These are phyloP conservation scores for Tolypocladium endophyticum DNA, from an alignment of 2,329 filamentous ascomycete genomes.

Conservation along the genomic window DNA sequence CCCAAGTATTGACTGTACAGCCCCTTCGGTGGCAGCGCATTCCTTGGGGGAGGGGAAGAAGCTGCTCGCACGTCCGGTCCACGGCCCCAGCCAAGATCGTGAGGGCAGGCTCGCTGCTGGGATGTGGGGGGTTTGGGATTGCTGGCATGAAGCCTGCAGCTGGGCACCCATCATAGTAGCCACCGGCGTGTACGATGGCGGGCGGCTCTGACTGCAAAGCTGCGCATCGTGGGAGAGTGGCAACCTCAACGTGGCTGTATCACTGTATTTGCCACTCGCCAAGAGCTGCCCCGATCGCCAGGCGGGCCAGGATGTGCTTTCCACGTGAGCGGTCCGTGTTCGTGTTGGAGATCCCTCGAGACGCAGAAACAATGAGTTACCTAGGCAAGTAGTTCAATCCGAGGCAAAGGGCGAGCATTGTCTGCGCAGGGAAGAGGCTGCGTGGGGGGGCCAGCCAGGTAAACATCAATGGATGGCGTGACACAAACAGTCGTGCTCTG, in stretches of 20 bases:
- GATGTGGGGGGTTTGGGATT: neutral
- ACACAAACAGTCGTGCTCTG: neutral
- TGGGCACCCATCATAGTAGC: neutral
- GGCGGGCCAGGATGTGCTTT: neutral
- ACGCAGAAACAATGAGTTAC: neutral
- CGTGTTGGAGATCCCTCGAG: neutral
- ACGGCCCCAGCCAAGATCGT: neutral
- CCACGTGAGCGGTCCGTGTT: neutral
- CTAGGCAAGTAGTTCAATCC: neutral
- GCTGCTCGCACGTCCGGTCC: neutral
- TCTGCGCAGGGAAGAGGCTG: neutral
- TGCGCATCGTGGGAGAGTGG: neutral
- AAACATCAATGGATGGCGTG: neutral
- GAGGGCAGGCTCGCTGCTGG: slow-evolving; percentile 1
- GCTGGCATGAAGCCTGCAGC: neutral
- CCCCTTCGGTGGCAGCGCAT: slow-evolving; percentile 4
- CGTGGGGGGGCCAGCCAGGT: neutral
- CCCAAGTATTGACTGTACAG: slow-evolving; percentile 1
- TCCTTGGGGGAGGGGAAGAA: slow-evolving; percentile 4
- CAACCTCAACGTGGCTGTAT: neutral
- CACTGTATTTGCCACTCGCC: neutral
- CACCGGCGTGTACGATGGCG: neutral
- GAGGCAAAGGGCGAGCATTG: neutral
- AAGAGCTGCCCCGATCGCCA: neutral
- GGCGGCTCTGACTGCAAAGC: neutral